phyloP scores from a whole-genome alignment of 768 basidiomycete genomes.

The Scleroderma bovista region DNA sequence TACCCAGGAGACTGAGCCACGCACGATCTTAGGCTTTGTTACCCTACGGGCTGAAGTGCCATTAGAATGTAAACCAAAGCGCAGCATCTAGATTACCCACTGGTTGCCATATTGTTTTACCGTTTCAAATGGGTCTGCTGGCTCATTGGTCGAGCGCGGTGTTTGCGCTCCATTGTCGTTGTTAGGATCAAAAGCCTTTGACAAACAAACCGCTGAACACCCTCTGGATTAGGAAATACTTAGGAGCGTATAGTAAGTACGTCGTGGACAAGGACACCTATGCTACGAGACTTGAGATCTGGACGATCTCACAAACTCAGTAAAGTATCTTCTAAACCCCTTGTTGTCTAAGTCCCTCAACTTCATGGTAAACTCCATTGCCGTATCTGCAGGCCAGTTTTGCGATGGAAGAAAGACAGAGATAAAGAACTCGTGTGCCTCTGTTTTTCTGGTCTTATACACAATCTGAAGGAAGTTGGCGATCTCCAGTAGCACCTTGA shows the following conservation, averaged over 20 bases:
- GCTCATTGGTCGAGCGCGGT: too few species aligned
- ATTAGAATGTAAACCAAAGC: slow-evolving; percentile 9
- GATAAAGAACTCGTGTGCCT: slow-evolving; percentile 78
- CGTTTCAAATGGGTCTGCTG: slow-evolving; percentile 5
- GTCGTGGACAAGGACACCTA: not conserved
- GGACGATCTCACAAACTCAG: slow-evolving; percentile 74
- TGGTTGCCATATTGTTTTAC: slow-evolving; percentile 23
- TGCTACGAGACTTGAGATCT: slow-evolving; percentile 47
- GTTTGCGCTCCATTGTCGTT: slow-evolving; percentile 8
- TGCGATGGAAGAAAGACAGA: slow-evolving; percentile 81
- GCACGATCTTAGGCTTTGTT: slow-evolving; percentile 38
- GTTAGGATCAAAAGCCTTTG: slow-evolving; percentile 30
- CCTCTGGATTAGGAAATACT: not conserved
- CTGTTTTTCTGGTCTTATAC: slow-evolving; percentile 69
- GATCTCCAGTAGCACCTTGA: slow-evolving; percentile 84
- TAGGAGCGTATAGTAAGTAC: not conserved
- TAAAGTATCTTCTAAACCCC: slow-evolving; percentile 80
- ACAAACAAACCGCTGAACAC: slow-evolving; percentile 19
- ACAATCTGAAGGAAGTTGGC: slow-evolving; percentile 79
- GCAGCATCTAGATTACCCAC: slow-evolving; percentile 11
- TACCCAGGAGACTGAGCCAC: slow-evolving; percentile 23
- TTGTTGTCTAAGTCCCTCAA: slow-evolving; percentile 70
- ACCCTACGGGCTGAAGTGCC: slow-evolving; percentile 21
- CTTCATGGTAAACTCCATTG: slow-evolving; percentile 73
- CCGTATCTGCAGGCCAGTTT: slow-evolving; percentile 76